These are phyloP conservation scores for Immersiporthe knoxdaviesiana DNA, from an alignment of 2,329 filamentous ascomycete species.

Conservation along the genomic window DNA sequence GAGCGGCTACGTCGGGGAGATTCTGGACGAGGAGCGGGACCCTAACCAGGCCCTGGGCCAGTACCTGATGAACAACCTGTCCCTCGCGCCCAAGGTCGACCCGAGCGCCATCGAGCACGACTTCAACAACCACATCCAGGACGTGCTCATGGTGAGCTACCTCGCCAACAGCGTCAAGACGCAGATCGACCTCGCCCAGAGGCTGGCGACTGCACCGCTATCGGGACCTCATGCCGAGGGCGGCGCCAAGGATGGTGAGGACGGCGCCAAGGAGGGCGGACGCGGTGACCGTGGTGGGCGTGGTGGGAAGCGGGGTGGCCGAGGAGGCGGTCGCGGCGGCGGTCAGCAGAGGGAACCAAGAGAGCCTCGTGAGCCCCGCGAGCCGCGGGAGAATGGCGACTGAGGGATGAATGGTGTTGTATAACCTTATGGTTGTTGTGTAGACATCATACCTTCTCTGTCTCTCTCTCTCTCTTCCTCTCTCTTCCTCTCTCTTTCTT, in stretches of 20 bases:
- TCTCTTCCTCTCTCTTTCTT: no score
- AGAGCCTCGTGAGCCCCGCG: constrained; percentile 56
- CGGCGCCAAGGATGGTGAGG: constrained; percentile 43
- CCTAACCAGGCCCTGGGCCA: constrained; percentile 92
- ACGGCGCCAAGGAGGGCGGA: constrained; percentile 50
- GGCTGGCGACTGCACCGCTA: constrained; percentile 80
- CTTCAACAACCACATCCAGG: constrained; percentile 99
- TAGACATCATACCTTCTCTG: constrained; percentile 3
- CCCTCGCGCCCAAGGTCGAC: constrained; percentile 93
- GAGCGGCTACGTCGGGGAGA: constrained; percentile 87
- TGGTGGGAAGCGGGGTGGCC: constrained; percentile 45
- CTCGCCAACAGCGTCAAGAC: constrained; percentile 98
- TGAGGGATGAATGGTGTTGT: constrained; percentile 31
- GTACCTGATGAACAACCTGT: constrained; percentile 91
- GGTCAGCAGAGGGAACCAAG: constrained; percentile 52
- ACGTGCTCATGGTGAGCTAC: constrained; percentile 97
- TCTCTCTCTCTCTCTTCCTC: no score
- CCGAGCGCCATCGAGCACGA: constrained; percentile 88
- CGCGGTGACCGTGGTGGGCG: constrained; percentile 50
- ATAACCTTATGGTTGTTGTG: constrained; percentile 1
- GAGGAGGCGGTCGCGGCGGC: constrained; percentile 49
- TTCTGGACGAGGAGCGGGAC: constrained; percentile 89
- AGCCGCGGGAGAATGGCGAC: constrained; percentile 47
- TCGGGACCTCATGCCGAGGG: constrained; percentile 52
- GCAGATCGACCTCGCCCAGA: constrained; percentile 97